phyloP scores from a whole-genome alignment of 345 rosid genomes.

The Syzygium aqueum region DNA sequence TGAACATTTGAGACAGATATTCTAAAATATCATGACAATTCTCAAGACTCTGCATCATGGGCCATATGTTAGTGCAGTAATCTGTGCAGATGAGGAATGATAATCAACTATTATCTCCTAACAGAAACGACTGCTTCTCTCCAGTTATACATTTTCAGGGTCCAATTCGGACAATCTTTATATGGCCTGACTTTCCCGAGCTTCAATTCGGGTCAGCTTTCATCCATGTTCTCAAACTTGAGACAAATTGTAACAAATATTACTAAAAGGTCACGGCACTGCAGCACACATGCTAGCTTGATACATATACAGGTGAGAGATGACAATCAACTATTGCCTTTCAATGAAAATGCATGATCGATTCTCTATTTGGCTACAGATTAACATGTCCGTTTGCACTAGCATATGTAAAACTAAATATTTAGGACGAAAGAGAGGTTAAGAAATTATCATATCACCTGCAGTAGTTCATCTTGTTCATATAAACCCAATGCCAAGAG shows the following conservation, averaged over 20 bases:
- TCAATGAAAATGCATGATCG: neutral
- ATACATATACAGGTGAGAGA: neutral
- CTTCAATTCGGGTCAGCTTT: accelerated
- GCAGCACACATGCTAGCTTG: accelerated
- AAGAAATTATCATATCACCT: neutral
- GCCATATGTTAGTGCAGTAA: neutral
- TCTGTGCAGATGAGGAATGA: neutral
- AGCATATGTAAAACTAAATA: neutral
- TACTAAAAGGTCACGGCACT: accelerated
- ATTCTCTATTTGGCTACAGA: neutral
- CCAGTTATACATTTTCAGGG: neutral
- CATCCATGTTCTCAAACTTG: neutral
- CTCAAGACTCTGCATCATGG: neutral
- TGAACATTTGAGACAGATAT: neutral
- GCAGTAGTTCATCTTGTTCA: neutral
- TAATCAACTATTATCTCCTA: neutral
- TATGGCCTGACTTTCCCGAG: accelerated
- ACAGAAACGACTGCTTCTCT: neutral
- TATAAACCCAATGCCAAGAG: neutral
- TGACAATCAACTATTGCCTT: neutral
- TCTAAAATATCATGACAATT: neutral
- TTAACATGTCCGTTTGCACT: neutral
- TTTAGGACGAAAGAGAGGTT: neutral
- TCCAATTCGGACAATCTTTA: neutral
- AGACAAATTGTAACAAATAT: neutral